Conservation (phyloP, 345 rosid species). For the Carallia brachiata region DNA sequence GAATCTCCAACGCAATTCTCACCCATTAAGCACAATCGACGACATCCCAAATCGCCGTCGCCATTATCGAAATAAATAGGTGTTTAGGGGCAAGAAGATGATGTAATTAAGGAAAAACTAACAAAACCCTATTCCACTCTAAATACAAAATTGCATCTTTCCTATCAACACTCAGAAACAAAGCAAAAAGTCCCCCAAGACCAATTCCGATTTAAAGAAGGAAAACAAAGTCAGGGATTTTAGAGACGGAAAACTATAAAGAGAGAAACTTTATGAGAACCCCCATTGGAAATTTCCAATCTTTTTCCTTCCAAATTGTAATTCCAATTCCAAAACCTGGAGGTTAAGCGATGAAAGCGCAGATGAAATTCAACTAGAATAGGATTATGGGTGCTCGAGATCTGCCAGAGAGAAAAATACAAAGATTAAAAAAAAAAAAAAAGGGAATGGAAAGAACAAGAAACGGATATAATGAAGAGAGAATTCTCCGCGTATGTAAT, state of each 20-base stretch:
- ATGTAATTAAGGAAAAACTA: not conserved
- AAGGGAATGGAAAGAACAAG: not conserved
- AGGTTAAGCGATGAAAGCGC: not conserved
- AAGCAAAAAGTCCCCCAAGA: not conserved
- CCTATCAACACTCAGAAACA: no score
- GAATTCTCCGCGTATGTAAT: no score
- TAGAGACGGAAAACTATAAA: not conserved
- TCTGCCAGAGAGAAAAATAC: not conserved
- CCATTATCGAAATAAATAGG: not conserved
- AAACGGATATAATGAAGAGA: no score
- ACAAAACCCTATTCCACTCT: not conserved
- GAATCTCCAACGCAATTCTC: constrained; percentile 10
- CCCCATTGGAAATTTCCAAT: not conserved
- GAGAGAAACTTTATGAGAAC: not conserved
- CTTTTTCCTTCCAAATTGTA: not conserved
- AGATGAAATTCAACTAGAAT: constrained; percentile 6
- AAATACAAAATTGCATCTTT: constrained; percentile 7
- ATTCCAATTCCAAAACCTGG: no score
- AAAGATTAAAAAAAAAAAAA: not conserved
- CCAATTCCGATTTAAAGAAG: constrained; percentile 10
- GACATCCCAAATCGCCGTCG: not conserved
- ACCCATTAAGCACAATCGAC: not conserved
- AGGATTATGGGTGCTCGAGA: not conserved
- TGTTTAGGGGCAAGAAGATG: not conserved
- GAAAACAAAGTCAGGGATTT: not conserved